These are phyloP conservation scores for Pistacia atlantica DNA, from an alignment of 345 rosid species.

Conservation along the genomic window DNA sequence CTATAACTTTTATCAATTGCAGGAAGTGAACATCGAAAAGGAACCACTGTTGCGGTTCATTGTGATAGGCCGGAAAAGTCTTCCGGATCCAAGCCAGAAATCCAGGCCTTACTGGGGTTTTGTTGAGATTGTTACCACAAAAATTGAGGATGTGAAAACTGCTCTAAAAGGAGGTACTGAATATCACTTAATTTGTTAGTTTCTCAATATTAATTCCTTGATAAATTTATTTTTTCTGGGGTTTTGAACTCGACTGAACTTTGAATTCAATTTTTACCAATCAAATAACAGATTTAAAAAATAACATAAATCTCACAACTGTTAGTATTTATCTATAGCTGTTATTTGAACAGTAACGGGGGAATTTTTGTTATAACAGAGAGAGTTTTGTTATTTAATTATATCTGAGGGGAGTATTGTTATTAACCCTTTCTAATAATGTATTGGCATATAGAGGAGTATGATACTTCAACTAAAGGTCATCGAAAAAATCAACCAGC, in stretches of 20 bases:
- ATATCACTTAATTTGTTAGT: not conserved
- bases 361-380: too few species aligned
- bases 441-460: constrained; percentile 49
- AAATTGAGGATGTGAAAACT: constrained; percentile 52
- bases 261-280: too few species aligned
- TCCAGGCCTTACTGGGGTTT: constrained; percentile 75
- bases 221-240: too few species aligned
- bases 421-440: not conserved
- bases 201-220: not conserved
- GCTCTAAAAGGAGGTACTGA: constrained; percentile 63
- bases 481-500: constrained; percentile 49
- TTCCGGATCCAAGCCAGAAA: constrained; percentile 65
- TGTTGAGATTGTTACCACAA: constrained; percentile 66
- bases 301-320: too few species aligned
- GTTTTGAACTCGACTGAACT: too few species aligned
- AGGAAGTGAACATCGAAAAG: constrained; percentile 66
- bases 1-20: not conserved
- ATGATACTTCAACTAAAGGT: constrained; percentile 66
- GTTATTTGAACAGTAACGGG: too few species aligned
- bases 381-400: too few species aligned
- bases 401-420: too few species aligned
- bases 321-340: too few species aligned
- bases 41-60: constrained; percentile 57
- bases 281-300: too few species aligned
- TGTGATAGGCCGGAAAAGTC: constrained; percentile 68